These are phyloP conservation scores for Citropsis articulata DNA, from an alignment of 345 rosid species.

Conservation along the genomic window DNA sequence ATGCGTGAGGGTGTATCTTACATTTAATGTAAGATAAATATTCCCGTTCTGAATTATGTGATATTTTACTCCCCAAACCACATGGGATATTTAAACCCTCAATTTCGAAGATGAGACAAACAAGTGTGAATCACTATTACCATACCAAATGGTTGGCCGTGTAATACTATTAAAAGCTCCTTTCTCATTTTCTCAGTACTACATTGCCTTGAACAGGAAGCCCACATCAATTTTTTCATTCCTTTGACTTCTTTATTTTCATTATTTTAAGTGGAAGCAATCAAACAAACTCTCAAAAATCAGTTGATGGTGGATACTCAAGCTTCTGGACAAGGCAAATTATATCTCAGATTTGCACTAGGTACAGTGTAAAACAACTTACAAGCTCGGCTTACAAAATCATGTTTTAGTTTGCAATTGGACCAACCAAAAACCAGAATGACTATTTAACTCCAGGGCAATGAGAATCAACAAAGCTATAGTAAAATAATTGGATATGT, in stretches of 20 bases:
- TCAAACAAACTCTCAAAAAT: neutral
- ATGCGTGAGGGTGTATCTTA: too few species aligned
- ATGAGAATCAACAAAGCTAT: neutral
- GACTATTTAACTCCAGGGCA: neutral
- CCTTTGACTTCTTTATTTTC: neutral
- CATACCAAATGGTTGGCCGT: too few species aligned
- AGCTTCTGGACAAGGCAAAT: neutral
- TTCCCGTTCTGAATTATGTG: too few species aligned
- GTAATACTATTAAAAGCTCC: neutral
- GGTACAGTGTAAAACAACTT: neutral
- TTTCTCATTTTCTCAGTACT: neutral
- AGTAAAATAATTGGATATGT: neutral
- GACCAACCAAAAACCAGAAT: neutral
- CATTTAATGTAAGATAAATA: too few species aligned
- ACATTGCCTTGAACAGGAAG: neutral
- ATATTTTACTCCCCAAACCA: too few species aligned
- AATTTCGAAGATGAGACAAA: too few species aligned
- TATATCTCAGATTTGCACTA: neutral
- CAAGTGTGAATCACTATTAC: too few species aligned
- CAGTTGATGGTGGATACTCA: neutral
- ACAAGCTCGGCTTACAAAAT: neutral
- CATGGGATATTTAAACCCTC: too few species aligned
- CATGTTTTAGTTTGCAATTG: neutral
- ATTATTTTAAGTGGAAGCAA: neutral
- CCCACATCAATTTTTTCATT: neutral